Base-by-base conservation (phyloP, 495 filamentous ascomycete genomes). In the Aspergillus baeticus region DNA sequence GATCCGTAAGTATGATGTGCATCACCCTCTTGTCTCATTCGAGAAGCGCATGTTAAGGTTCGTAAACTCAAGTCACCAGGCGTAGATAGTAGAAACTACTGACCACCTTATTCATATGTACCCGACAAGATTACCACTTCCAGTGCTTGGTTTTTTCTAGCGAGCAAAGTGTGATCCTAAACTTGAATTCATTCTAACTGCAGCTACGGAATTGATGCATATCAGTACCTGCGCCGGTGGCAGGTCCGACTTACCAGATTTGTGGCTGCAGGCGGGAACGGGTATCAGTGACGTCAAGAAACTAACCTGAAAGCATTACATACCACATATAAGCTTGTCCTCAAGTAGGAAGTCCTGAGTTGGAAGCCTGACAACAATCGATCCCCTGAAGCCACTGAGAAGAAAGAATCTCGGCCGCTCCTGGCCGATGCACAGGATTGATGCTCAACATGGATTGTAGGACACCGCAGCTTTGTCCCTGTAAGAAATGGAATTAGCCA, bases 311-410 rank as follows among this genome's bases (percentile, higher is more conserved):
- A 34, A 34, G 31, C 11, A 34, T 34, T 34, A 34, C 31, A 34
- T 6, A 34, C 31, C 6, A 34, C 6, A 11, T 34, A 6, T 34
- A 34, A 34, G 35, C 35, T n/a, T 7, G 15, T 37, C 6, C 35
- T 37, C 35, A 37, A 37, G 13, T 14, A 37, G 10, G 13, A 37
- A 37, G 35, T 37, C 35, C 4, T 37, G 35, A 37, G 15, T 37
- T 37, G 35, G 35, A 10, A 37, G 35, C 35, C 35, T 37, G 38
- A 31, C 43, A 46, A 17, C 43, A 46, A 26, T 46, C 11, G 17
- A 52, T 14, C 36, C 42, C 21, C 7, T 29, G 23, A 42, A 52
- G 35, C 49, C 49, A 52, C 49, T 52, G 20, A 2, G 49, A 52
- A 17, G 35, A 39, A 31, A 52, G 37, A 23, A 52, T 18, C 20